Evolutionary conservation across 2,329 filamentous ascomycete genomes (phyloP).

Genomic region (Exophiala calicioides): DNA sequence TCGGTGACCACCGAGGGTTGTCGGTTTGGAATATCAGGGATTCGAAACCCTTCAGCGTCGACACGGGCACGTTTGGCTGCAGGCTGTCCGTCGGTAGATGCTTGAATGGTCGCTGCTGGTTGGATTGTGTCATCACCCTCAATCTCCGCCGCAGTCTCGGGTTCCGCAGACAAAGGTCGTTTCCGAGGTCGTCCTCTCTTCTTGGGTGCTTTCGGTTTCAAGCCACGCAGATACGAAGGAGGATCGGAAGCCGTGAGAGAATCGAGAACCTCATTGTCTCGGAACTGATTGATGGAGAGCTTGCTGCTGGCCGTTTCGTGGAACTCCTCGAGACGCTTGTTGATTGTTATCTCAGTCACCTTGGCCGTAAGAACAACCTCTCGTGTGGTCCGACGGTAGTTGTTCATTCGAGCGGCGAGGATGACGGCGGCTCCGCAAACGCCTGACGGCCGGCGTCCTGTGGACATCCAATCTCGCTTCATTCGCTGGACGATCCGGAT

Average conservation of each 20-base stretch:
- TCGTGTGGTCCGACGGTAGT: constrained; percentile 86
- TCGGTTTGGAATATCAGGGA: constrained; percentile 48
- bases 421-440: constrained; percentile 93
- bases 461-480: constrained; percentile 96
- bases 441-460: constrained; percentile 87
- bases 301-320: constrained; percentile 79
- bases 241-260: constrained; percentile 64
- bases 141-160: constrained; percentile 43
- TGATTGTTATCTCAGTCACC: constrained; percentile 89
- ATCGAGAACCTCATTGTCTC: constrained; percentile 50
- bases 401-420: constrained; percentile 96
- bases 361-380: constrained; percentile 99
- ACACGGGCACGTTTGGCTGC: constrained; percentile 44
- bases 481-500: constrained; percentile 86
- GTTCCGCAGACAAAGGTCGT: constrained; percentile 19
- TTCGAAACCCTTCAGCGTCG: constrained; percentile 69
- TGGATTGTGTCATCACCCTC: constrained; percentile 49
- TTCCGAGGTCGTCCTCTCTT: constrained; percentile 39
- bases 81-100: constrained; percentile 42
- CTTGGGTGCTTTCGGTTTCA: constrained; percentile 61
- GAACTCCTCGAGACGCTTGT: constrained; percentile 89
- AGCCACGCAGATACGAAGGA: constrained; percentile 67
- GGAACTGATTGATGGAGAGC: constrained; percentile 84
- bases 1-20: constrained; percentile 47
- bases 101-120: constrained; percentile 48